Evolutionary conservation across 108 stramenopile species (phyloP).

Genomic region (Conticribra guillardii): DNA sequence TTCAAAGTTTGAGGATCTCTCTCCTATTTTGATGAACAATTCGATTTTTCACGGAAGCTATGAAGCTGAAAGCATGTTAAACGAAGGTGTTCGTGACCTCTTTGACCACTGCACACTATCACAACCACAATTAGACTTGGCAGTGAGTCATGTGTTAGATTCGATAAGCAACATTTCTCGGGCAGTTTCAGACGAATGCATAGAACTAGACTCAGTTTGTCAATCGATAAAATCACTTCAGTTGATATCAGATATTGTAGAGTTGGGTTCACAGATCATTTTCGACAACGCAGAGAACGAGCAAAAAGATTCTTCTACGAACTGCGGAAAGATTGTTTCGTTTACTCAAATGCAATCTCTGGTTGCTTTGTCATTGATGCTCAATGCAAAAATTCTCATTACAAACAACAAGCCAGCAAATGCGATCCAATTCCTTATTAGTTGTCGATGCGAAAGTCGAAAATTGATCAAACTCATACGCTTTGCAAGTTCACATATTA

Average conservation of each 20-base stretch:
- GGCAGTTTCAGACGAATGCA: no score
- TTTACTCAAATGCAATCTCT: slow-evolving; percentile 21
- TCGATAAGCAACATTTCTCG: no score
- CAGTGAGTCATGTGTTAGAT: no score
- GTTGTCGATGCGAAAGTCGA: slow-evolving; percentile 25
- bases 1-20: slow-evolving; percentile 34
- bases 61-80: neutral
- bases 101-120: slow-evolving; percentile 1
- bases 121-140: no score
- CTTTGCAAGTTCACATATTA: neutral
- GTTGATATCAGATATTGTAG: no score
- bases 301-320: neutral
- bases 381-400: slow-evolving; percentile 22
- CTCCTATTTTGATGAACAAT: slow-evolving; percentile 4
- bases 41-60: slow-evolving; percentile 1
- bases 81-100: neutral
- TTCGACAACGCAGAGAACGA: neutral
- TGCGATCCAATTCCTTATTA: slow-evolving; percentile 17
- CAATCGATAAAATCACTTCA: no score
- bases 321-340: neutral
- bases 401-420: slow-evolving; percentile 13
- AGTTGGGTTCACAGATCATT: no score
- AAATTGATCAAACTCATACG: slow-evolving; percentile 13
- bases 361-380: slow-evolving; percentile 19
- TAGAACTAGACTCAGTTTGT: no score